Base-by-base conservation (phyloP, 73 alveolate species). In the Paramecium sonneborni region DNA sequence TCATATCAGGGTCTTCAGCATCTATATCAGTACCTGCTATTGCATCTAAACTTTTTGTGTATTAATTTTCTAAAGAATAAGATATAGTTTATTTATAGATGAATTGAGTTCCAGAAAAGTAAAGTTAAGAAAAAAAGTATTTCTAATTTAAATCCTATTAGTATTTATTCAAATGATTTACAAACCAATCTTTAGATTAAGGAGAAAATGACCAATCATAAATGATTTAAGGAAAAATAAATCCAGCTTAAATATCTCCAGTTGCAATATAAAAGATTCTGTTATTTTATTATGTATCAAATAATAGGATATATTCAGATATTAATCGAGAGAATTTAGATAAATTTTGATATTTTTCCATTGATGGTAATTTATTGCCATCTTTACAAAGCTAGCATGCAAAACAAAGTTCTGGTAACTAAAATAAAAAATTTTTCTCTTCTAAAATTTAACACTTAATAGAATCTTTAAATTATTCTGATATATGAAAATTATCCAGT, bases 1-100 rank as follows among this genome's bases (percentile, higher is more conserved):
- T 11, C 39, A 62, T 30, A 26, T 62, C 24, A 12, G 20, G 46
- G 24, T 62, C 84, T 3, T 62, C 84, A 12, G 84, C 84, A 62
- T 62, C 84, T 12, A 62, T 26, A 30, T 62, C 84, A 62, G 84
- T 62, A 62, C 84, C 84, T 30, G 44, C 84, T 62, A 62, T 32
- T 1, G 48, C 84, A 62, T 62, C 84, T 62, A 62, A 24, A 6
- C 15, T 14, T 30, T 62, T 62, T 1, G 84, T 62, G 24, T 30
- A 30, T 62, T 62, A 6, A 62, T 62, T 62, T 30, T 30, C 44
- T 62, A 62, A 62, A 12, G 84, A 62, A 62, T 62, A 62, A 12
- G 84, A 30, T 23, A 62, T 62, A 0, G 84, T 62, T 62, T 62
- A 26, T 62, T 62, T 62, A 62, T 62, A 62, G 1, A 32, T 62